phyloP scores from a whole-genome alignment of 176 grass and related monocot species.

The Rhynchospora tenuis region DNA sequence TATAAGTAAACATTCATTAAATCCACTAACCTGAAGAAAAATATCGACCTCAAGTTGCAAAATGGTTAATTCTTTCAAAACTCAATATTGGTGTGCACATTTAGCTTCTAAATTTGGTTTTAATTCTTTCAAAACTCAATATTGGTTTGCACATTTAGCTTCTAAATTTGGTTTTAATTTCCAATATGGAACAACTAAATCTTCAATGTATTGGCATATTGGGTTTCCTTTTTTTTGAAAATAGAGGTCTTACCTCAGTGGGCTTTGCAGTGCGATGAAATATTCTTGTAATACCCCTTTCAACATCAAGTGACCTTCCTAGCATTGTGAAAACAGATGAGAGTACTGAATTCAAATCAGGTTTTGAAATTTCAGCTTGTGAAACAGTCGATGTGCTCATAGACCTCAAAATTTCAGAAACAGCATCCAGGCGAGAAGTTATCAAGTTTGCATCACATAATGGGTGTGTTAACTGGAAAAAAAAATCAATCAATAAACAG shows the following conservation, averaged over 20 bases:
- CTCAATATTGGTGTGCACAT: background rate
- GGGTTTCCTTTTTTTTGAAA: background rate
- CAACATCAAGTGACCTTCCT: constrained; percentile 70
- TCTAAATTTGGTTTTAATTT: background rate
- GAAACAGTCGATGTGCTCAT: constrained; percentile 51
- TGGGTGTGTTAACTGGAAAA: constrained; percentile 73
- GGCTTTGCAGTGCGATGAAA: constrained; percentile 77
- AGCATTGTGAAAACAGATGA: constrained; percentile 64
- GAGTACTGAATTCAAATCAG: constrained; percentile 59
- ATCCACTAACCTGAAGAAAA: background rate
- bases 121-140: background rate
- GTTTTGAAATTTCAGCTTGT: constrained; percentile 30
- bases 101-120: background rate
- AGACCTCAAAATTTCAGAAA: constrained; percentile 78
- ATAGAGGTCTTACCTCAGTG: constrained; percentile 45
- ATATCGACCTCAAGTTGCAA: background rate
- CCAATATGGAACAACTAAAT: background rate
- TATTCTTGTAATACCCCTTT: constrained; percentile 91
- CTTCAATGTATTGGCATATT: background rate
- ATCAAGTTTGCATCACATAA: constrained; percentile 72
- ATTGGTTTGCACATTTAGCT: background rate
- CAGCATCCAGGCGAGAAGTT: constrained; percentile 75
- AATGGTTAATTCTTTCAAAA: background rate
- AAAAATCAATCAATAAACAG: constrained; percentile 23
- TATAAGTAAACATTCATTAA: background rate